These are phyloP conservation scores for Hypholoma fasciculare DNA, from an alignment of 768 basidiomycete genomes.

Conservation along the genomic window DNA sequence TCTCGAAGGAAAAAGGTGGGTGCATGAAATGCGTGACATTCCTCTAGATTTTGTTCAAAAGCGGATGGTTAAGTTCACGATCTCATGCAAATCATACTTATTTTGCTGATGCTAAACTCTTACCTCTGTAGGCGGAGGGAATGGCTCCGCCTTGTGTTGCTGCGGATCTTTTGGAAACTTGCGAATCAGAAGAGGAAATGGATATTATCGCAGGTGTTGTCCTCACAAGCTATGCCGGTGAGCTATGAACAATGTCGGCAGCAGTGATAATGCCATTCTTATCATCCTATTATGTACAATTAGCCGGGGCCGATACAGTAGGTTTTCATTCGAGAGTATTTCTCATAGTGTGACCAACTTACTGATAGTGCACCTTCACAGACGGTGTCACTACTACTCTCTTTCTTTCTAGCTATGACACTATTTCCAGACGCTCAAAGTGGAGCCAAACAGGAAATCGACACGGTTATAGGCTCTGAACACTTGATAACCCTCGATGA, in stretches of 20 bases:
- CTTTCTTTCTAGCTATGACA: constrained; percentile 1
- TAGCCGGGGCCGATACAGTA: constrained; percentile 4
- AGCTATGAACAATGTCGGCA: not conserved
- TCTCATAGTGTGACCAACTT: too few relatives aligned
- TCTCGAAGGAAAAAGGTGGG: constrained; percentile 1
- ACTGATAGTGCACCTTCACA: not conserved
- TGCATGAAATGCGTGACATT: constrained; percentile 1
- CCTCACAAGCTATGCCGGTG: not conserved
- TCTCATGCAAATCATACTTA: not conserved
- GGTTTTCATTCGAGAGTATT: not conserved
- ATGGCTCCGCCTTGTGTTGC: not conserved
- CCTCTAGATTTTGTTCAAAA: not conserved
- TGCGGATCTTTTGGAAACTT: not conserved
- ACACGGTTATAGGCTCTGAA: not conserved
- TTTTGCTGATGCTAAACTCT: not conserved
- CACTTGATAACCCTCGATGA: not conserved
- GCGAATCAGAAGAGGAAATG: not conserved
- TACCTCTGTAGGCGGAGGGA: not conserved
- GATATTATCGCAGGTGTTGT: not conserved
- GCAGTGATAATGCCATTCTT: too few relatives aligned
- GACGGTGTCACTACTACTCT: not conserved
- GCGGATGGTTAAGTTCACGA: not conserved
- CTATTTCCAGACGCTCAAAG: not conserved
- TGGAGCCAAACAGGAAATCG: not conserved
- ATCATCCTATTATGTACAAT: not conserved